Base-by-base conservation (phyloP, 768 basidiomycete genomes). In the Phaeolepiota aurea region DNA sequence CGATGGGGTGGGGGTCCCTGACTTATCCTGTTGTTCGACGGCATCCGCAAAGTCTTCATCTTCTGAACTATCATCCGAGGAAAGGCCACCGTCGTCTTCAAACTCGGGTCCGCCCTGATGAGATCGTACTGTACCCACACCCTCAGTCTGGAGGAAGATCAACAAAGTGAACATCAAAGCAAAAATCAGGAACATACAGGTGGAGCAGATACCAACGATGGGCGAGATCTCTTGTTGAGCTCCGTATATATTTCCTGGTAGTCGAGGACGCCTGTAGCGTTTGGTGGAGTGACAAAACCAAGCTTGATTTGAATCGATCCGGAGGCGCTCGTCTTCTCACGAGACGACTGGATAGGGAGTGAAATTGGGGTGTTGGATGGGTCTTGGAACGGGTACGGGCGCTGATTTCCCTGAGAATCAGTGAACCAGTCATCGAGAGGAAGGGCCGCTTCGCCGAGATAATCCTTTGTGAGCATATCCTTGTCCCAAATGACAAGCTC, bases 401-500 rank as follows among this genome's bases (percentile, higher is more conserved):
- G 59, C 18, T 57, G 63, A 42, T 54, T 66, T 30, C 46, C 67
- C 43, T 42, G 48, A 14, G 40, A 42, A 28, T 52, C 49, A 11
- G 44, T 40, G 42, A 92, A 96, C 89, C 90, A 94, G 22, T 87
- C 79, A 14, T 81, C 81, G n/a, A 94, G 55, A 0, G 78, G 74
- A 4, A 97, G 48, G 0, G 82, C 74, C 3, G 77, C 74, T 59
- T 99, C 94, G 12, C 96, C 96, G 12, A 99, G 71, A 57, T 96
- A 99, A 33, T 97, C 94, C 64, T 92, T 96, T 52, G 71, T 76
- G 52, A 91, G 57, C 48, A 87, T 66, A 59, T 97, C 93, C 65
- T 84, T 91, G 61, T 93, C 92, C 93, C 94, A 99, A 0, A 92
- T 71, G 10, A 96, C 81, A 22, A 90, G 66, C 59, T 97, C 92